Percentiles rank a stretch among this genome's conserved stretches.
phyloP scores from a whole-genome alignment of 1,139 yeast genomes.

The Nadsonia starkeyi-henricii region DNA sequence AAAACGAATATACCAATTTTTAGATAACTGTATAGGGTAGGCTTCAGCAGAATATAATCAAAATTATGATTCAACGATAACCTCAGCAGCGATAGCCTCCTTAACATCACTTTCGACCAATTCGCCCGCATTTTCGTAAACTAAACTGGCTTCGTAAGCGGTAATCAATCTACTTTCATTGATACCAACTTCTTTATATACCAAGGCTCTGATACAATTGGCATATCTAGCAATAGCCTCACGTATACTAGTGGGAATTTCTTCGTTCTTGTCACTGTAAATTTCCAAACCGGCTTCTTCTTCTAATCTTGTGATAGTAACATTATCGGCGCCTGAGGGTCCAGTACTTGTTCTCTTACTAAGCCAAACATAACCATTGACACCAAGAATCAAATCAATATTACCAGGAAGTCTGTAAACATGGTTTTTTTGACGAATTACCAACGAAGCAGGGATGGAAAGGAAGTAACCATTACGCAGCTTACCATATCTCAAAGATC shows the following conservation, averaged over 20 bases:
- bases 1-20: not conserved
- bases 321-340: constrained; percentile 25
- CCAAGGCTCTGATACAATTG: constrained; percentile 70
- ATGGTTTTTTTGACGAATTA: constrained; percentile 77
- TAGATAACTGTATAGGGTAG: too few species aligned
- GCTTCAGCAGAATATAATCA: not conserved
- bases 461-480: constrained; percentile 79
- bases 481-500: constrained; percentile 91
- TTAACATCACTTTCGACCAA: constrained; percentile 64
- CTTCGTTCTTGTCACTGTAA: constrained; percentile 80
- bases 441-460: constrained; percentile 65
- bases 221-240: constrained; percentile 73
- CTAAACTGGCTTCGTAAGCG: constrained; percentile 85
- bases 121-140: constrained; percentile 57
- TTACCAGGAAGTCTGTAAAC: constrained; percentile 80
- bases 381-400: constrained; percentile 80
- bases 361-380: constrained; percentile 90
- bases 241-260: constrained; percentile 45
- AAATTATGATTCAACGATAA: constrained; percentile 32
- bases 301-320: constrained; percentile 73
- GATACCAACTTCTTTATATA: constrained; percentile 71
- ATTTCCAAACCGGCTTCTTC: constrained; percentile 95
- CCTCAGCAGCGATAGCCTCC: constrained; percentile 61
- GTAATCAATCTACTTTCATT: constrained; percentile 65
- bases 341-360: constrained; percentile 44